Conservation (phyloP, 2,329 filamentous ascomycete genomes). For the Aspergillus uvarum region DNA sequence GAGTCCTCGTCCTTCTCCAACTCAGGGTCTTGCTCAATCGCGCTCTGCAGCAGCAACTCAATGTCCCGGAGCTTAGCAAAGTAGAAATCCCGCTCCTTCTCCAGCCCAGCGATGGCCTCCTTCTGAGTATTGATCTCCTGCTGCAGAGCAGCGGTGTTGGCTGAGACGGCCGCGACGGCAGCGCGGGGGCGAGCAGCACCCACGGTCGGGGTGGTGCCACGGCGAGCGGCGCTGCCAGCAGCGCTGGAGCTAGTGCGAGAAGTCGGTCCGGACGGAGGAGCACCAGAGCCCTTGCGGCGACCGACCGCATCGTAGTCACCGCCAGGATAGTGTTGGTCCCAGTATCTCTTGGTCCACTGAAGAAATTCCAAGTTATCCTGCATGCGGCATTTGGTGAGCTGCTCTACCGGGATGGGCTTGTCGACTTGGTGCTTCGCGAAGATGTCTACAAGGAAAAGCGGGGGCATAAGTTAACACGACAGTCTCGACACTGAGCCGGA, state of each 20-base stretch:
- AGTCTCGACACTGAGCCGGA: not conserved
- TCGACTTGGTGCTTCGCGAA: constrained; percentile 88
- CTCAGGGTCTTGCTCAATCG: constrained; percentile 87
- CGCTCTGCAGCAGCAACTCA: constrained; percentile 88
- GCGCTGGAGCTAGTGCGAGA: constrained; percentile 51
- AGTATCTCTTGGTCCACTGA: constrained; percentile 94
- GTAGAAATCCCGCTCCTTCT: constrained; percentile 97
- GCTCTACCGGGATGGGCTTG: constrained; percentile 82
- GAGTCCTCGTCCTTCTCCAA: constrained; percentile 91
- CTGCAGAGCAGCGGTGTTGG: constrained; percentile 69
- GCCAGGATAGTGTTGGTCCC: constrained; percentile 97
- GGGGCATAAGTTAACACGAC: not conserved
- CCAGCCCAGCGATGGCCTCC: constrained; percentile 90
- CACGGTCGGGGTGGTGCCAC: constrained; percentile 63
- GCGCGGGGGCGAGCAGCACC: constrained; percentile 48
- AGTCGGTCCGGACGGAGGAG: constrained; percentile 50
- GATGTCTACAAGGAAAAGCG: constrained; percentile 54
- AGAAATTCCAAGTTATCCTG: constrained; percentile 99
- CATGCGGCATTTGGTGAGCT: constrained; percentile 97
- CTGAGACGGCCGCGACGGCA: constrained; percentile 50
- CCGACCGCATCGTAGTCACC: constrained; percentile 92
- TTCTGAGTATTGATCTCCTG: constrained; percentile 86
- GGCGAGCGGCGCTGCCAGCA: constrained; percentile 48
- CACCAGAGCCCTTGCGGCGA: constrained; percentile 75
- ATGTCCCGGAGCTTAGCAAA: constrained; percentile 98